Percentiles rank a stretch among this genome's conserved stretches.
phyloP scores from a whole-genome alignment of 2,329 filamentous ascomycete genomes.

The Monilinia aucupariae region DNA sequence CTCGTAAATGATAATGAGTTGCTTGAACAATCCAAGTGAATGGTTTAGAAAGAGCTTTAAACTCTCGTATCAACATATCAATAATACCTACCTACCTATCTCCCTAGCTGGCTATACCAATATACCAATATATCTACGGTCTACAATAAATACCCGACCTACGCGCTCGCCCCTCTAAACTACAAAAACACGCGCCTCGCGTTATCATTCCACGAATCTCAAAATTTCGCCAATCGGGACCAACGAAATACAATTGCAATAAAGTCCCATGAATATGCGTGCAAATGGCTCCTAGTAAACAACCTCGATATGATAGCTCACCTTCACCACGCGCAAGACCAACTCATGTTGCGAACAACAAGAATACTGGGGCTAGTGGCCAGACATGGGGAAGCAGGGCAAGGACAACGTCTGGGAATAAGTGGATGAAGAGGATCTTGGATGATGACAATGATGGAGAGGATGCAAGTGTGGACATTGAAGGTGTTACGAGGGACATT shows the following conservation, averaged over 20 bases:
- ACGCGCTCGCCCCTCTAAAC: slow-evolving; percentile 6
- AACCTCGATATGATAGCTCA: slow-evolving; percentile 15
- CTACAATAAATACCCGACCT: neutral
- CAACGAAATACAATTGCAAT: slow-evolving; percentile 4
- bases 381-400: slow-evolving; percentile 2
- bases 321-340: slow-evolving; percentile 14
- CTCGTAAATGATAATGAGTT: neutral
- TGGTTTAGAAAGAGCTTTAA: neutral
- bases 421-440: slow-evolving; percentile 13
- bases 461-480: slow-evolving; percentile 11
- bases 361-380: neutral
- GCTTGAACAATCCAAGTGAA: neutral
- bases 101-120: too few relatives aligned
- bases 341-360: neutral
- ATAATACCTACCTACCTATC: neutral
- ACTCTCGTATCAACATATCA: neutral
- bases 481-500: slow-evolving; percentile 15
- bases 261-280: slow-evolving; percentile 8
- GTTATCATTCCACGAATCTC: slow-evolving; percentile 5
- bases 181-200: slow-evolving; percentile 10
- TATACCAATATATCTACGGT: neutral
- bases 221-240: neutral
- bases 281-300: slow-evolving; percentile 14
- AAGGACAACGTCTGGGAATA: neutral
- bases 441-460: slow-evolving; percentile 8